These are phyloP conservation scores for Suillus sp. DNA, from an alignment of 768 basidiomycete species.

Conservation along the genomic window DNA sequence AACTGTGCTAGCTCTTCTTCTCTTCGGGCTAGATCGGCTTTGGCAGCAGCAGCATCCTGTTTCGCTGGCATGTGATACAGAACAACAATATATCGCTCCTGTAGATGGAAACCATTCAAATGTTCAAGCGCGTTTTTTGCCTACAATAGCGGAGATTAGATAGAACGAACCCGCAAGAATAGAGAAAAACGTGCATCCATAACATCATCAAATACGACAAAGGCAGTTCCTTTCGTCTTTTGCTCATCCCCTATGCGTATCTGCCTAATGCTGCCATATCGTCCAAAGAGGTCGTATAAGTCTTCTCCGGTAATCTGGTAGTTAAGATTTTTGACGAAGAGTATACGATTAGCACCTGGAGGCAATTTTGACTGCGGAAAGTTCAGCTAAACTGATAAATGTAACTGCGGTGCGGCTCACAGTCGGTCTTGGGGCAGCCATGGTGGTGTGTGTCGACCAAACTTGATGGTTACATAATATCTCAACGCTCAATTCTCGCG, in stretches of 20 bases:
- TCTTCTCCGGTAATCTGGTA: slow-evolving; percentile 93
- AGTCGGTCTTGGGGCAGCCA: slow-evolving; percentile 73
- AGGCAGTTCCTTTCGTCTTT: slow-evolving; percentile 95
- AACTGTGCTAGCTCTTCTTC: slow-evolving; percentile 88
- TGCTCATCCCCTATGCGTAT: slow-evolving; percentile 90
- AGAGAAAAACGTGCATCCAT: slow-evolving; percentile 71
- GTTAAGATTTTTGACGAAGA: slow-evolving; percentile 92
- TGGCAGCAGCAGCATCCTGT: slow-evolving; percentile 90
- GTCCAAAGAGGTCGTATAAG: slow-evolving; percentile 95
- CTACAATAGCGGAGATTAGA: slow-evolving; percentile 42
- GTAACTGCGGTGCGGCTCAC: slow-evolving; percentile 37
- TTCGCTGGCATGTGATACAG: slow-evolving; percentile 98
- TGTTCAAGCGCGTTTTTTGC: slow-evolving; percentile 97
- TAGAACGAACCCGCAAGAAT: background rate
- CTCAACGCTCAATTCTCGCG: background rate
- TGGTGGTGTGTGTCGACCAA: slow-evolving; percentile 29
- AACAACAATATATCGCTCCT: slow-evolving; percentile 98
- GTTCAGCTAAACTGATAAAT: slow-evolving; percentile 6
- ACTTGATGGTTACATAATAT: slow-evolving; percentile 9
- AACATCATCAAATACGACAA: slow-evolving; percentile 94
- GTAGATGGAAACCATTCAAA: slow-evolving; percentile 96
- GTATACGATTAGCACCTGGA: slow-evolving; percentile 86
- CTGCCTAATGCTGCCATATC: slow-evolving; percentile 96
- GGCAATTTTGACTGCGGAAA: slow-evolving; percentile 75
- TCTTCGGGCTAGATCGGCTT: slow-evolving; percentile 86